These are phyloP conservation scores for Blastocystis sp. DNA, from an alignment of 352 stramenopile species.

Conservation along the genomic window DNA sequence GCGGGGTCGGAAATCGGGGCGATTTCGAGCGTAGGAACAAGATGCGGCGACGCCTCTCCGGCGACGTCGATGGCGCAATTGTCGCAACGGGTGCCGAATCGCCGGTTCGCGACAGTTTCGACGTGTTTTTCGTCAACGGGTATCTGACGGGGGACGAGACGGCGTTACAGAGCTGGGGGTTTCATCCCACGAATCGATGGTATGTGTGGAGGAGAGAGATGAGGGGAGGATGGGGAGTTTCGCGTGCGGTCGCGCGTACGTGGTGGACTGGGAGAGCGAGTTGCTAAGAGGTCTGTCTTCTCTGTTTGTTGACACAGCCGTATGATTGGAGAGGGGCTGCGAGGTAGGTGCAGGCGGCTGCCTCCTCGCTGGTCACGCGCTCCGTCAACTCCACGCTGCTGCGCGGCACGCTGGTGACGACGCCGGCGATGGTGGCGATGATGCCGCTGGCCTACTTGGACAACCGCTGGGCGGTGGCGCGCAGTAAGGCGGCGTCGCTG, in stretches of 20 bases:
- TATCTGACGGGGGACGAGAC: background rate
- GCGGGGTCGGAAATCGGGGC: background rate
- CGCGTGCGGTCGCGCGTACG: background rate
- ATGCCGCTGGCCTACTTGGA: background rate
- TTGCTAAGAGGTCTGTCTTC: background rate
- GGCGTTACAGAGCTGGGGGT: background rate
- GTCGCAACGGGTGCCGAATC: background rate
- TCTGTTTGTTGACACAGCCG: background rate
- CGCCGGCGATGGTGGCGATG: background rate
- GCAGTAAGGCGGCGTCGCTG: background rate
- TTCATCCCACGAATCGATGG: constrained; percentile 1
- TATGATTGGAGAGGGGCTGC: background rate
- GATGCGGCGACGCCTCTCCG: background rate
- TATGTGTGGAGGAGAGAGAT: background rate
- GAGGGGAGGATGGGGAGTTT: background rate
- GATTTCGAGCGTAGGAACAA: background rate
- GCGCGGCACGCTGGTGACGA: background rate
- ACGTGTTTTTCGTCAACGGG: background rate
- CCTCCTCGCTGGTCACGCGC: background rate
- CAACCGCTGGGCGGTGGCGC: background rate
- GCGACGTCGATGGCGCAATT: background rate
- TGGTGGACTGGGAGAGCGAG: constrained; percentile 7
- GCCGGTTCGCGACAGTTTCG: background rate
- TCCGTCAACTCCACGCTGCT: background rate
- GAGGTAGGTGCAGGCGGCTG: background rate